Evolutionary conservation across 495 filamentous ascomycete genomes (phyloP).

Genomic region (Astrothelium subdiscretum): DNA sequence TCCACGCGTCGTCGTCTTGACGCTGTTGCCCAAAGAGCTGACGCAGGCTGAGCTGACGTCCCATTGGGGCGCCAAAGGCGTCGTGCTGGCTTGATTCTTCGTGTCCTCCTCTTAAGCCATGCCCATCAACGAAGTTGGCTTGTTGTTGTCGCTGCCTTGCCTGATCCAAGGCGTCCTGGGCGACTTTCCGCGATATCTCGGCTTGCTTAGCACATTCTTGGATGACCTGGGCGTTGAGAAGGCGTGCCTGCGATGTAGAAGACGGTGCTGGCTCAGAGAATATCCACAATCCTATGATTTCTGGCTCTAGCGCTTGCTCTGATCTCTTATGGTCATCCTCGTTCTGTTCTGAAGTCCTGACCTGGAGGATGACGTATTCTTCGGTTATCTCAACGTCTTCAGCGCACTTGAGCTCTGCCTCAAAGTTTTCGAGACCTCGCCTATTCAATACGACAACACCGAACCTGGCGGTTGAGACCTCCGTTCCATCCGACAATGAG

Average conservation of each 20-base stretch:
- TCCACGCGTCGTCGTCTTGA: constrained; percentile 40
- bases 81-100: constrained; percentile 33
- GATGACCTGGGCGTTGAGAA: constrained; percentile 41
- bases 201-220: constrained; percentile 42
- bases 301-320: too few species aligned
- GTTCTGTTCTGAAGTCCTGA: too few species aligned
- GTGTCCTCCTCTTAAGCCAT: constrained; percentile 22
- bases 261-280: constrained; percentile 45
- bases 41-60: constrained; percentile 40
- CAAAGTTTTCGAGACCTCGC: constrained; percentile 49
- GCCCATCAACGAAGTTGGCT: constrained; percentile 1
- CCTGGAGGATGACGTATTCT: constrained; percentile 49
- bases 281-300: constrained; percentile 53
- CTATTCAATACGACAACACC: constrained; percentile 51
- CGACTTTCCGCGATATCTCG: constrained; percentile 34
- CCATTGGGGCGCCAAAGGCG: constrained; percentile 37
- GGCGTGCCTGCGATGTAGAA: constrained; percentile 41
- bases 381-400: constrained; percentile 50
- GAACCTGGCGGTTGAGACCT: constrained; percentile 28
- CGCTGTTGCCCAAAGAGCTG: constrained; percentile 47
- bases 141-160: not conserved
- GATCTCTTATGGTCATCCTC: too few species aligned
- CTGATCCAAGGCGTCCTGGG: constrained; percentile 19
- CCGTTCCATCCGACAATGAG: not conserved
- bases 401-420: constrained; percentile 36